phyloP scores from a whole-genome alignment of 345 rosid genomes.

The Populus ilicifolia region DNA sequence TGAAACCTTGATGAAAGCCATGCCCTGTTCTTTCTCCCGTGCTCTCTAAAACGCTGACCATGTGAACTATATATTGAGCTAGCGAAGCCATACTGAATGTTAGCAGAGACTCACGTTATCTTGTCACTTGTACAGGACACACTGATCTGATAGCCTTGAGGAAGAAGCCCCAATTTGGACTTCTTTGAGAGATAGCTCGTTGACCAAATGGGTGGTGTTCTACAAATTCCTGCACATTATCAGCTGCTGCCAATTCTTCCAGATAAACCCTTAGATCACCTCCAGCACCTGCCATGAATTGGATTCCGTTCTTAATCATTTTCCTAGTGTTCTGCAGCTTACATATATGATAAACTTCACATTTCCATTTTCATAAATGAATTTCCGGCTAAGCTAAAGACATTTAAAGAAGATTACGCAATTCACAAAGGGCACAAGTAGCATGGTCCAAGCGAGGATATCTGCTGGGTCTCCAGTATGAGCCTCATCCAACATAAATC shows the following conservation, averaged over 20 bases:
- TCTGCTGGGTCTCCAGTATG: too few species aligned
- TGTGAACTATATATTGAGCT: not conserved
- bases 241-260: conserved; percentile 49
- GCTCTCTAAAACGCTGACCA: not conserved
- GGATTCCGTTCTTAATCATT: not conserved
- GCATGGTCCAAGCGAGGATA: not conserved
- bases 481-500: not conserved
- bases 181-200: conserved; percentile 47
- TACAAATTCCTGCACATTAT: conserved; percentile 53
- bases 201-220: conserved; percentile 73
- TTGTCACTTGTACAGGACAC: not conserved
- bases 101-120: not conserved
- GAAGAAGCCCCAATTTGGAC: conserved; percentile 63
- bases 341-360: not conserved
- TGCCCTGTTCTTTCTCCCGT: not conserved
- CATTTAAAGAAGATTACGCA: not conserved
- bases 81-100: not conserved
- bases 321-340: not conserved
- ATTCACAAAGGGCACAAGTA: not conserved
- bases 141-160: conserved; percentile 9
- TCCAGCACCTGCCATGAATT: conserved; percentile 44
- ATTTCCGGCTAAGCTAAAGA: conserved; percentile 1
- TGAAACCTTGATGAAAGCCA: not conserved
- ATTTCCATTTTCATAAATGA: not conserved
- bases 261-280: conserved; percentile 71